Base-by-base conservation (phyloP, 2,329 filamentous ascomycete species). In the Elsinoe fawcettii region DNA sequence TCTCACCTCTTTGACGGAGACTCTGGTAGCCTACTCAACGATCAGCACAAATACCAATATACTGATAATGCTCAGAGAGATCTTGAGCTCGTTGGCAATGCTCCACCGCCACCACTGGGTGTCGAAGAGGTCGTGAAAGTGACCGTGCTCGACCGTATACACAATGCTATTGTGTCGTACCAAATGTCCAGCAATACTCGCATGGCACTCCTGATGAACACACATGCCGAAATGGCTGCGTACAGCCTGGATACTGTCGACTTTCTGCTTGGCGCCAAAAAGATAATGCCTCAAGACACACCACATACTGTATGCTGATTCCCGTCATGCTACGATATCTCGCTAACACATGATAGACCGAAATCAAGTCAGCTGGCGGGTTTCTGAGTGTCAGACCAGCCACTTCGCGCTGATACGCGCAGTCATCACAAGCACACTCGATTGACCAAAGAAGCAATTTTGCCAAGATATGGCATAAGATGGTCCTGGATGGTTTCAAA, bases 1-100 rank as follows among this genome's bases (percentile, higher is more conserved):
- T 37, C 49, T 53, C 6, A 53, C 49, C 3, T n/a, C 49, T 23
- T 39, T 53, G 32, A 53, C 49, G 30, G 49, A 53, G 32, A 53
- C 25, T 16, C 32, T 53, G 6, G 49, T 53, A 22, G 23, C 4
- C 44, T n/a, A n/a, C 16, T 12, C 30, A 2, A 20, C 49, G 9
- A 8, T 32, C n/a, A 22, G n/a, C n/a, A n/a, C n/a, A 4, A 43
- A 9, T 43, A 11, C 11, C 5, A 14, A 34, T 3, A 37, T 20
- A 53, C 30, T 53, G 12, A 37, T 20, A 18, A 36, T 8, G 9
- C 32, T n/a, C 49, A 53, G 49, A 11, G 22, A 39, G 49, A 53
- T 23, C 34, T 53, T 2, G 14, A 53, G 16, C 49, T 53, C 1
- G 30, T 53, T 14, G 49, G 49, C 11, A 32, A 53, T 53, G 49